Percentiles rank a stretch among this genome's conserved stretches.
phyloP scores from a whole-genome alignment of 2,329 filamentous ascomycete species.

The Claviceps pazoutovae region DNA sequence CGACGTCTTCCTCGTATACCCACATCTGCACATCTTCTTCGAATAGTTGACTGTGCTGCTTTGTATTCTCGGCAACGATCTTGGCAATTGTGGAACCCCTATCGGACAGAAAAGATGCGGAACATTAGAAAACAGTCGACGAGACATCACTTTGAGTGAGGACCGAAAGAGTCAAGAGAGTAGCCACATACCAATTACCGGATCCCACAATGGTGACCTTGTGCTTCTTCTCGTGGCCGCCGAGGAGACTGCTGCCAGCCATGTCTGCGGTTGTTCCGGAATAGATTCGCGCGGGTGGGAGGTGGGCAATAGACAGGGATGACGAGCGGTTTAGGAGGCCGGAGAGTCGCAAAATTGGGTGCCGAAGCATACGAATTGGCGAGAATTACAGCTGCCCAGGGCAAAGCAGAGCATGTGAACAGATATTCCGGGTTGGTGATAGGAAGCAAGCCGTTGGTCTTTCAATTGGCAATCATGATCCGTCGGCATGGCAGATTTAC shows the following conservation, averaged over 20 bases:
- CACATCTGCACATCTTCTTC: slow-evolving; percentile 93
- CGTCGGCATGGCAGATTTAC: background rate
- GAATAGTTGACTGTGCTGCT: slow-evolving; percentile 64
- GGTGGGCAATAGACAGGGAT: background rate
- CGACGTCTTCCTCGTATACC: slow-evolving; percentile 90
- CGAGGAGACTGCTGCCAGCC: slow-evolving; percentile 21
- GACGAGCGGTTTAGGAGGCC: background rate
- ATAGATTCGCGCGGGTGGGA: background rate
- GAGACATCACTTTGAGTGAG: background rate
- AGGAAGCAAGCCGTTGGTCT: no score
- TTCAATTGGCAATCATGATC: no score
- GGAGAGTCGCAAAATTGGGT: background rate
- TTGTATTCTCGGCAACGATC: slow-evolving; percentile 87
- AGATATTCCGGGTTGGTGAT: no score
- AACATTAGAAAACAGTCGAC: background rate
- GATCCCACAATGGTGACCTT: slow-evolving; percentile 91
- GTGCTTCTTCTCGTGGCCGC: slow-evolving; percentile 56
- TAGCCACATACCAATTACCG: slow-evolving; percentile 66
- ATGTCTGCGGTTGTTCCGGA: slow-evolving; percentile 15
- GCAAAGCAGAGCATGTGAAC: background rate
- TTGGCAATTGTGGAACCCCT: slow-evolving; percentile 97
- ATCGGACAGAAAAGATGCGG: background rate
- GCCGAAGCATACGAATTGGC: slow-evolving; percentile 3
- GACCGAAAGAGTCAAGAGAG: background rate
- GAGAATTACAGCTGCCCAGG: background rate